Percentiles rank a stretch among this genome's conserved stretches.
These are phyloP conservation scores for Penicillium dipodomyicola DNA, from an alignment of 495 filamentous ascomycete genomes.

Conservation along the genomic window DNA sequence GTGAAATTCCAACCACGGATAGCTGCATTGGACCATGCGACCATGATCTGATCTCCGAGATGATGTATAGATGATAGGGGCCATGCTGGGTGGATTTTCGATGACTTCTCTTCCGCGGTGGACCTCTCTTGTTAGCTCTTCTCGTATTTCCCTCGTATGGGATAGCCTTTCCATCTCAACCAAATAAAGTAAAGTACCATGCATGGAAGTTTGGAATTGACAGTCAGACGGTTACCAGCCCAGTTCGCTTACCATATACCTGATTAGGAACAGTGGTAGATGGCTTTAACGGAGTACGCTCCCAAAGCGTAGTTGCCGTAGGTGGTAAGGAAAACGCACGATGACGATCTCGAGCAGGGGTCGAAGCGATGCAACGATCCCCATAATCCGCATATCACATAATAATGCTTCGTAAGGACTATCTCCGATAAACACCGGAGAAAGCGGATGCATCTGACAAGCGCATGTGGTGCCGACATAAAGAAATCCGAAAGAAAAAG, in stretches of 20 bases:
- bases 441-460: constrained; percentile 8
- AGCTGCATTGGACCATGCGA: constrained; percentile 24
- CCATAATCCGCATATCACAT: not conserved
- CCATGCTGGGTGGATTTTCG: not conserved
- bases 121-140: constrained; percentile 4
- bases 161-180: constrained; percentile 20
- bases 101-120: constrained; percentile 2
- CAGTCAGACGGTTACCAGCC: constrained; percentile 20
- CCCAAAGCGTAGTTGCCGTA: not conserved
- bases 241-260: constrained; percentile 1
- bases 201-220: constrained; percentile 8
- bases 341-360: constrained; percentile 5
- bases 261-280: not conserved
- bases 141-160: constrained; percentile 4
- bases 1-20: constrained; percentile 28
- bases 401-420: not conserved
- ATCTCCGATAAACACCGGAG: constrained; percentile 8
- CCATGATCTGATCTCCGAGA: constrained; percentile 22
- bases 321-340: not conserved
- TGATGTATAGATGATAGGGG: constrained; percentile 5
- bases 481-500: not conserved
- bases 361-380: constrained; percentile 7
- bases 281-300: not conserved
- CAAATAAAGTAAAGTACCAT: constrained; percentile 1
- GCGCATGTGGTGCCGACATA: constrained; percentile 10